These are phyloP conservation scores for Aspergillus ochraceoroseus DNA, from an alignment of 2,329 filamentous ascomycete species.

Conservation along the genomic window DNA sequence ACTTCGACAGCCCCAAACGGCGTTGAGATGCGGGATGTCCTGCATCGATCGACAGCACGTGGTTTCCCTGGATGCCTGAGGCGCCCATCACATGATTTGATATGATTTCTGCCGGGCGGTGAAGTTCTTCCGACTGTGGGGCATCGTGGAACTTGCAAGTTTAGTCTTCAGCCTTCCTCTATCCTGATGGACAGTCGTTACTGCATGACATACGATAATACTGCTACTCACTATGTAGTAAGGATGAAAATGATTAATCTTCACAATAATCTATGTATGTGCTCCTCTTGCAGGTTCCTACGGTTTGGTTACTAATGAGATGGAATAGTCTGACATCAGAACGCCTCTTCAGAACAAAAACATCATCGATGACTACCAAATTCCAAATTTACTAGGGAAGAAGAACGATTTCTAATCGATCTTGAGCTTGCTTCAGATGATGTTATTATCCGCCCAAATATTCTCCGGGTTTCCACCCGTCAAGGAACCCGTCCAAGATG, in stretches of 20 bases:
- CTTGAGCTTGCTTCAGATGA: conserved; percentile 1
- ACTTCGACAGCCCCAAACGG: neutral
- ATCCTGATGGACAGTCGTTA: too few relatives aligned
- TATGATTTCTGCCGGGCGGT: conserved; percentile 6
- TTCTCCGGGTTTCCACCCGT: conserved; percentile 11
- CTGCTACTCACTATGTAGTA: too few relatives aligned
- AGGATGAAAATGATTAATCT: neutral
- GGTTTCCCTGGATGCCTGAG: conserved; percentile 5
- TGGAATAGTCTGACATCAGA: too few relatives aligned
- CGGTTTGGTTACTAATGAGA: conserved; percentile 5
- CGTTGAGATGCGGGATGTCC: neutral
- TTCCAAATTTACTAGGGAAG: neutral
- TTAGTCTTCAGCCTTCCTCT: too few relatives aligned
- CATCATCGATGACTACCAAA: too few relatives aligned
- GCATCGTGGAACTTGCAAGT: too few relatives aligned
- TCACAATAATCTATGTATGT: neutral
- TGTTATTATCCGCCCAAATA: conserved; percentile 5
- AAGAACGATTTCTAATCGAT: conserved; percentile 10
- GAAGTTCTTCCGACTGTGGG: too few relatives aligned
- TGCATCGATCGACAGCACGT: conserved; percentile 9
- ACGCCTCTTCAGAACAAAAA: too few relatives aligned
- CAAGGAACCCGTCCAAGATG: conserved; percentile 6
- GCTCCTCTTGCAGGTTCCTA: neutral
- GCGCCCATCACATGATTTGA: neutral
- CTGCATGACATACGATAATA: too few relatives aligned